Evolutionary conservation across 148 eudicot genomes (phyloP), one percentile per base, ranked within the genome.

Genomic region (Tetragonia tetragonoides): DNA sequence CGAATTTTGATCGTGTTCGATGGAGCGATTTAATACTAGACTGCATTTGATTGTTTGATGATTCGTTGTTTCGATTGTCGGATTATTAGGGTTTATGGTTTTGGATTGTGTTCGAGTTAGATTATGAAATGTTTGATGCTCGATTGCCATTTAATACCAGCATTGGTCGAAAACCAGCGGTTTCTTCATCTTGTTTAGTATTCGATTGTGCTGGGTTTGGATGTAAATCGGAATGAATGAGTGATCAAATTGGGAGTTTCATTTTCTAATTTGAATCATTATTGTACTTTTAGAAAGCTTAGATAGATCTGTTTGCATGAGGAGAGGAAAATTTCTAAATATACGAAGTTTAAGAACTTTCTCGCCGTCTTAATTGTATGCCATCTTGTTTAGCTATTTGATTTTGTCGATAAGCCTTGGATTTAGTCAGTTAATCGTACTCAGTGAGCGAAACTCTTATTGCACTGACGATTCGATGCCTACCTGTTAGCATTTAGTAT

Each of bases 61-160:
- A 61, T 80, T 10, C 9, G 60, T 28, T 78, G 4, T 42, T 15
- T 65, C 23, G 46, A 10, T 57, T 38, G 47, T 51, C n/a, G n/a
- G n/a, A n/a, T 65, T 47, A 37, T 79, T 81, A 81, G 83, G 77
- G 83, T 75, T 81, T 65, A 64, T 42, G 59, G 38, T 64, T 51
- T 5, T 47, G 72, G 65, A 53, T 18, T 76, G 28, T 64, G 47
- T 41, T 60, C 21, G 42, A 56, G n/a, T 24, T 66, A 15, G n/a
- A 47, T 66, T 73, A 64, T 40, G 46, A 62, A 66, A 18, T 75
- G 64, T n/a, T 62, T 69, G 74, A 65, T 40, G 21, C 41, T 34
- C 42, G n/a, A 46, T 10, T 8, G 24, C 0, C 46, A 66, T 39
- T 56, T 20, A 46, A 12, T 28, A 18, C 28, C 5, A 7, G 63